phyloP scores from a whole-genome alignment of 2,329 filamentous ascomycete species.

The Ustilaginoidea virens region DNA sequence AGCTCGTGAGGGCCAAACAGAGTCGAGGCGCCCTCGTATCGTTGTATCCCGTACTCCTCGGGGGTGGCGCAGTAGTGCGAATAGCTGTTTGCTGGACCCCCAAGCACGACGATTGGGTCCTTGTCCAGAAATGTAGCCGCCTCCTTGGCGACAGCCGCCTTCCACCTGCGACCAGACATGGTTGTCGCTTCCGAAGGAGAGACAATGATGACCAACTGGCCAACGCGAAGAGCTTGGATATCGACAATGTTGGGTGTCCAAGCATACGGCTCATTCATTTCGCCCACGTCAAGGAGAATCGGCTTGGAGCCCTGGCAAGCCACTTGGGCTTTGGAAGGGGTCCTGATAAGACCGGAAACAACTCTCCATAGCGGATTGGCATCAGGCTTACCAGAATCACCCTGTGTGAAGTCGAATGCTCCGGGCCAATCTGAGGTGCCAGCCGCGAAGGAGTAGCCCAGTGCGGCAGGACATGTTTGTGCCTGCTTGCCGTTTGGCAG shows the following conservation, averaged over 20 bases:
- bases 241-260: slow-evolving; percentile 92
- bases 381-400: slow-evolving; percentile 54
- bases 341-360: slow-evolving; percentile 57
- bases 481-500: slow-evolving; percentile 58
- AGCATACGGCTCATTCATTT: slow-evolving; percentile 59
- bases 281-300: slow-evolving; percentile 76
- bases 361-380: slow-evolving; percentile 63
- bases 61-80: slow-evolving; percentile 67
- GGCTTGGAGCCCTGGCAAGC: slow-evolving; percentile 71
- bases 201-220: slow-evolving; percentile 71
- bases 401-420: slow-evolving; percentile 86
- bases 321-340: slow-evolving; percentile 53
- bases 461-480: slow-evolving; percentile 67
- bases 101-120: slow-evolving; percentile 63
- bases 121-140: slow-evolving; percentile 31
- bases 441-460: slow-evolving; percentile 86
- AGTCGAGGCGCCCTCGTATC: slow-evolving; percentile 91
- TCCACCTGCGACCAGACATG: slow-evolving; percentile 85
- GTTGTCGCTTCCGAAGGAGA: slow-evolving; percentile 80
- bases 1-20: slow-evolving; percentile 74
- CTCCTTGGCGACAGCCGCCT: slow-evolving; percentile 44
- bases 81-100: slow-evolving; percentile 83
- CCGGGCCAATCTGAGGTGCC: slow-evolving; percentile 88
- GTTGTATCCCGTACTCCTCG: slow-evolving; percentile 70
- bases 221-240: slow-evolving; percentile 70